Evolutionary conservation across 306 rosid genomes (phyloP), one percentile per base, ranked within the genome.

Genomic region (Urtica urens): DNA sequence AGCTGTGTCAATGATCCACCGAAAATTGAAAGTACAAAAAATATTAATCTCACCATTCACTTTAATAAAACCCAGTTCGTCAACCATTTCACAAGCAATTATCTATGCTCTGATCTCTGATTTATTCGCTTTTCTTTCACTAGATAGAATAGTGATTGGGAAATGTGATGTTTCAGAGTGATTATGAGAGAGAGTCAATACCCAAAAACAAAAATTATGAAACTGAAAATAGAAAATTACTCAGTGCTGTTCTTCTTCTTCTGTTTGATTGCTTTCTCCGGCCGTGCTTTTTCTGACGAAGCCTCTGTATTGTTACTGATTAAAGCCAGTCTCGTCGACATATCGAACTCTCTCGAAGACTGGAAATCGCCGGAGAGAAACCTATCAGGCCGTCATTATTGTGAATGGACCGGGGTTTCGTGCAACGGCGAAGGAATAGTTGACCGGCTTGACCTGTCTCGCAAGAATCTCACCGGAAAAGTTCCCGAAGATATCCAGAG

Each of bases 391-490:
- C 55, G 43, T 49, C 54, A n/a, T n/a, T 83, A 79, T 51, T 90
- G 99, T 42, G 58, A 63, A 17, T 90, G 99, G 99, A 71, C 58
- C 37, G 95, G 94, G 0, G 75, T 85, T 10, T 37, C 28, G 59
- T 90, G 96, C 85, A 82, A 77, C 63, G 67, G 59, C 23, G 73
- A 45, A 21, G 85, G 86, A 44, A 59, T 62, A 4, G 76, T 82
- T 0, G 85, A 70, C 60, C 75, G 59, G 51, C 87, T 90, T 49
- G 84, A 86, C 65, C 75, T 90, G 33, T 82, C 99, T 50, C 79
- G 57, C 72, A 75, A 58, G 99, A 90, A 90, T 78, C 87, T 90
- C 55, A 81, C 92, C 22, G 96, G 96, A 23, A 47, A 23, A 43
- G 47, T 90, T 22, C 82, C 96, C 1, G 47, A 58, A 52, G 86